Conservation (phyloP, 345 rosid genomes). For the Euclidium syriacum region DNA sequence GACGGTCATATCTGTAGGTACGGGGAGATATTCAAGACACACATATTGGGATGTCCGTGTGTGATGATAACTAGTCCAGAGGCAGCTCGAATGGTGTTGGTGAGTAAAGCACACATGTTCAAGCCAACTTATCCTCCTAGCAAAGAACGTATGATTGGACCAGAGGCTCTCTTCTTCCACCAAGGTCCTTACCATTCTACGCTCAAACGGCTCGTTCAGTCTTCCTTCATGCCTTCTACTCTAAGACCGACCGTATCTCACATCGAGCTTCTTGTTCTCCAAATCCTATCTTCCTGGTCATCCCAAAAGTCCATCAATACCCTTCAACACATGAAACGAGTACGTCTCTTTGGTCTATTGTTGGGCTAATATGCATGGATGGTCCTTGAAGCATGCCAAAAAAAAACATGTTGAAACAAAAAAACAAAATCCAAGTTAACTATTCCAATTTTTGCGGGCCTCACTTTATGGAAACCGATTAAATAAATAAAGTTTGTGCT, state of each 20-base stretch:
- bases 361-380: conserved; percentile 19
- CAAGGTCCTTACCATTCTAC: conserved; percentile 75
- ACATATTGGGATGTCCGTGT: conserved; percentile 92
- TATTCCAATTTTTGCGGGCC: conserved; percentile 13
- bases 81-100: conserved; percentile 65
- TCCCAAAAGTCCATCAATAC: conserved; percentile 52
- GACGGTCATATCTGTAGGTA: conserved; percentile 56
- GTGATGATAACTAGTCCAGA: conserved; percentile 94
- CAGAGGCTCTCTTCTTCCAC: conserved; percentile 79
- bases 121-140: conserved; percentile 92
- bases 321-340: conserved; percentile 86
- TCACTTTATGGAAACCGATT: not conserved
- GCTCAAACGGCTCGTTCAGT: conserved; percentile 65
- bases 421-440: too few relatives aligned
- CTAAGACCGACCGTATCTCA: conserved; percentile 59
- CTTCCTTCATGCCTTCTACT: conserved; percentile 67
- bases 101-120: conserved; percentile 64
- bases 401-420: not conserved
- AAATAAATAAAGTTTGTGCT: not conserved
- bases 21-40: conserved; percentile 85
- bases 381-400: conserved; percentile 9
- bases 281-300: conserved; percentile 55
- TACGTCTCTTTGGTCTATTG: conserved; percentile 27
- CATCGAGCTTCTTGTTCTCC: conserved; percentile 60
- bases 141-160: conserved; percentile 88